A percentile compares a stretch with the other conserved stretches of the same genome.
Evolutionary conservation across 306 rosid species (phyloP).

Genomic region (Sindora glabra): DNA sequence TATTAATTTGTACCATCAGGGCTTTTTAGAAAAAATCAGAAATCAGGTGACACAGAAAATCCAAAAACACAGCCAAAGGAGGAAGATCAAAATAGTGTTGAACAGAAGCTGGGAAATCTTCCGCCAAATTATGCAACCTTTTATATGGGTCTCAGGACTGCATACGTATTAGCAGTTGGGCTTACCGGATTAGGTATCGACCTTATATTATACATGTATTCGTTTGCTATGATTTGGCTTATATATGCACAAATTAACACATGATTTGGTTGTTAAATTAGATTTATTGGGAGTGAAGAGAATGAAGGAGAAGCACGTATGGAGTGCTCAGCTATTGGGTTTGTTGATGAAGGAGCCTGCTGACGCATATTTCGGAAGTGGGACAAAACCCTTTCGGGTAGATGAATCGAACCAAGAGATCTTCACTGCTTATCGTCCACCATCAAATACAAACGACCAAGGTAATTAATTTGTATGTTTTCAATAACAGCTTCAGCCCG

Average conservation of each 20-base stretch:
- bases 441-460: too few species aligned
- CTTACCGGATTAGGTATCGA: background rate
- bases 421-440: too few species aligned
- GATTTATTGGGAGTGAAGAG: background rate
- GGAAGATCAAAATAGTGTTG: background rate
- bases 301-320: constrained; percentile 24
- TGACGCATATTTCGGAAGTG: background rate
- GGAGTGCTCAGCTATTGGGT: constrained; percentile 17
- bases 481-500: too few species aligned
- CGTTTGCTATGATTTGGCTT: background rate
- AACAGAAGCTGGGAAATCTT: background rate
- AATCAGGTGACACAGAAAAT: background rate
- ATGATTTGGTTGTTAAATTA: background rate
- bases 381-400: background rate
- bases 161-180: background rate
- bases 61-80: too few species aligned
- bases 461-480: too few species aligned
- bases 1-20: too few species aligned
- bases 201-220: background rate
- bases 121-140: background rate
- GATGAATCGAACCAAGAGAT: too few species aligned
- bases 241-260: too few species aligned
- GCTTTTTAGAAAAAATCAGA: too few species aligned
- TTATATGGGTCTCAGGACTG: background rate
- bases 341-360: background rate